Conservation (phyloP, 1,139 yeast genomes). For the Yamadazyma triangularis region DNA sequence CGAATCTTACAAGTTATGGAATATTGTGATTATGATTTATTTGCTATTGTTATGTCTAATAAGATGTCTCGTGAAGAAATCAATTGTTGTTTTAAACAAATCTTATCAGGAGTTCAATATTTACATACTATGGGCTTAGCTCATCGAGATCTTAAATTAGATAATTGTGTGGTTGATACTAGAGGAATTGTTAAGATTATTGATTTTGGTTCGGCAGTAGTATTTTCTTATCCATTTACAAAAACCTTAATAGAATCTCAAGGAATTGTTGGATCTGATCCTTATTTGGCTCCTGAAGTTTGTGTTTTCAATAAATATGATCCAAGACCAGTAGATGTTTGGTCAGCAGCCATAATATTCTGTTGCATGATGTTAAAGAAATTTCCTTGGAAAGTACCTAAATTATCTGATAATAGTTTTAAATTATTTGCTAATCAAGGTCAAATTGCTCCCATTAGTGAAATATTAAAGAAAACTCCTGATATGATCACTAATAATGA, state of each 20-base stretch:
- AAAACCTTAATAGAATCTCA: conserved; percentile 76
- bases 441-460: conserved; percentile 38
- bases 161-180: conserved; percentile 84
- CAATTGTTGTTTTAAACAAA: conserved; percentile 87
- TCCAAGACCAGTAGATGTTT: conserved; percentile 90
- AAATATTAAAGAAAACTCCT: conserved; percentile 38
- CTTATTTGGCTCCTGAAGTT: conserved; percentile 92
- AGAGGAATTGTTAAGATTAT: conserved; percentile 86
- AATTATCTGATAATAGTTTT: conserved; percentile 76
- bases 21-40: conserved; percentile 87
- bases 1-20: conserved; percentile 91
- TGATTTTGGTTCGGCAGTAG: conserved; percentile 94
- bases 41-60: conserved; percentile 94
- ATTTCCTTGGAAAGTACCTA: conserved; percentile 98
- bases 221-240: conserved; percentile 85
- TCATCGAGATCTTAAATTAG: conserved; percentile 88
- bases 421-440: conserved; percentile 55
- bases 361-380: conserved; percentile 93
- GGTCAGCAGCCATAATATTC: conserved; percentile 91
- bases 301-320: conserved; percentile 77
- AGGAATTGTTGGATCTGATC: conserved; percentile 93
- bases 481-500: conserved; percentile 12
- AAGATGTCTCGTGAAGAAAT: conserved; percentile 84
- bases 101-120: conserved; percentile 76
- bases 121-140: conserved; percentile 86